Evolutionary conservation across 805 yeast genomes (phyloP).

Genomic region (Suhomyces canberraensis): DNA sequence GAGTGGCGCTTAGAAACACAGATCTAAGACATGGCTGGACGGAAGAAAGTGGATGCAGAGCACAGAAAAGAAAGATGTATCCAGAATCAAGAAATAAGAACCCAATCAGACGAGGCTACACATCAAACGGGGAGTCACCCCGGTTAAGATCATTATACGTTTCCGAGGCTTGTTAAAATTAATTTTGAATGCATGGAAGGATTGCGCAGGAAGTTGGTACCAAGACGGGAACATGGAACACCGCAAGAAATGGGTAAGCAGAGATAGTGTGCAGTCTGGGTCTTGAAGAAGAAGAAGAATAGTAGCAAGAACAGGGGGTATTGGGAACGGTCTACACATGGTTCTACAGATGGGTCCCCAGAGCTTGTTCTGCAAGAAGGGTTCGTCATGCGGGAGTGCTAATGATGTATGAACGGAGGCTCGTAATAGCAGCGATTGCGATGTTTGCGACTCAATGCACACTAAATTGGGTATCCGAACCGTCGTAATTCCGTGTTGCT

Average conservation of each 20-base stretch:
- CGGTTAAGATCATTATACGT: constrained; percentile 5
- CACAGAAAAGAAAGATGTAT: no score
- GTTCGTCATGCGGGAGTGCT: background rate
- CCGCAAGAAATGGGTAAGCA: background rate
- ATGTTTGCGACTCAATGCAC: no score
- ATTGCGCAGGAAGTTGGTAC: background rate
- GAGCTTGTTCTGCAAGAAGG: background rate
- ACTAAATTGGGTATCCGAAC: no score
- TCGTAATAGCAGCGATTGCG: no score
- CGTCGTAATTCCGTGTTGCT: no score
- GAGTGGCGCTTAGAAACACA: no score
- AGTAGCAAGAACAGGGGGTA: no score
- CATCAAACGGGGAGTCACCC: constrained; percentile 1
- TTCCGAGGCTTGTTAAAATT: constrained; percentile 6
- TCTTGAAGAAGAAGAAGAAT: no score
- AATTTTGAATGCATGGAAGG: background rate
- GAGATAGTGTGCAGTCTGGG: background rate
- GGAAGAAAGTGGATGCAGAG: background rate
- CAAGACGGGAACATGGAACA: background rate
- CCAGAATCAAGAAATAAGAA: background rate
- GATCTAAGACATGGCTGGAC: no score
- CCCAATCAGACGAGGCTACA: background rate
- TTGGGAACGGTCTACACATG: no score
- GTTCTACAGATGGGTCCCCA: background rate
- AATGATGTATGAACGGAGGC: no score